Conservation (phyloP, 163 green algal genomes). For the Scenedesmus sp. region DNA sequence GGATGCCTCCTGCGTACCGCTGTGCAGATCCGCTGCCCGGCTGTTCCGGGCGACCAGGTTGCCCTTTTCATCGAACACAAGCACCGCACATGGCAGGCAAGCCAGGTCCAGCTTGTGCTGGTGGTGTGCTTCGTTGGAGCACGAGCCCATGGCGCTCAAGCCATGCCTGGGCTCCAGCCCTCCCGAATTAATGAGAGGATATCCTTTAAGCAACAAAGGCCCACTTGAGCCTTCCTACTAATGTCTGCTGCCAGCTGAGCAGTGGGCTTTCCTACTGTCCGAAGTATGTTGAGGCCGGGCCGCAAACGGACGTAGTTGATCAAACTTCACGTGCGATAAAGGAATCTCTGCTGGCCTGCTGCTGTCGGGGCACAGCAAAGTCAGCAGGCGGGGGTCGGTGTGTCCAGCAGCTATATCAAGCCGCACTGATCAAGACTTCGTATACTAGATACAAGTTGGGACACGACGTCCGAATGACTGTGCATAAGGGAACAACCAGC, state of each 20-base stretch:
- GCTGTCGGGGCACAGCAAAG: background rate
- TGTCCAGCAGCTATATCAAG: background rate
- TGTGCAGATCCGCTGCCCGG: constrained; percentile 38
- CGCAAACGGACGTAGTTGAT: background rate
- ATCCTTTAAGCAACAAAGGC: background rate
- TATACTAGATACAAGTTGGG: background rate
- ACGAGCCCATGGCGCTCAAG: background rate
- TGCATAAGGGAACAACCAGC: background rate
- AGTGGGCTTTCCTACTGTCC: background rate
- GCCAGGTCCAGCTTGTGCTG: constrained; percentile 9
- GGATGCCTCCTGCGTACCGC: background rate
- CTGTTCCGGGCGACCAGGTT: constrained; percentile 36
- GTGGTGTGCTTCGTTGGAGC: constrained; percentile 7
- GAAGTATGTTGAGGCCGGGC: background rate
- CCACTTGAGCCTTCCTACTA: background rate
- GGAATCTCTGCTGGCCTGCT: background rate
- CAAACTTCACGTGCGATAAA: background rate
- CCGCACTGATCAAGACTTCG: background rate
- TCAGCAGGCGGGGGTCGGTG: background rate
- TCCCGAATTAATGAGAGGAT: background rate
- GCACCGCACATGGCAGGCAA: constrained; percentile 44
- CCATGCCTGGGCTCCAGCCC: constrained; percentile 10
- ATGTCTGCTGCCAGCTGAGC: background rate
- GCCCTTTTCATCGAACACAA: constrained; percentile 35
- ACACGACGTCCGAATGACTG: background rate